Percentiles rank a stretch among this genome's conserved stretches.
These are phyloP conservation scores for Stephania yunnanensis DNA, from an alignment of 164 flowering plant genomes.

Conservation along the genomic window DNA sequence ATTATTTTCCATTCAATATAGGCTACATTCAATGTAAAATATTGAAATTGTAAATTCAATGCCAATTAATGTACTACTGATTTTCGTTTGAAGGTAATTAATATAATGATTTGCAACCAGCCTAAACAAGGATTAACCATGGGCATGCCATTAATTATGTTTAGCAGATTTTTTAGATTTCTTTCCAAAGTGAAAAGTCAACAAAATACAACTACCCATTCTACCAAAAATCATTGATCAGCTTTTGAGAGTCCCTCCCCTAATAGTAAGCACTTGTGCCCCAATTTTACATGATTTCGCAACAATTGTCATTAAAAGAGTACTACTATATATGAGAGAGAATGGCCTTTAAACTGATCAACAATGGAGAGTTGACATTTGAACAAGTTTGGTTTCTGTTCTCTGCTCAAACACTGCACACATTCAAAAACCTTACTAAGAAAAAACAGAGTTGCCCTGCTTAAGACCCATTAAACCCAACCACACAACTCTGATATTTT, in stretches of 20 bases:
- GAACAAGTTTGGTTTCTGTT: neutral
- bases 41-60: neutral
- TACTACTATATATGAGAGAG: neutral
- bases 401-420: neutral
- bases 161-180: neutral
- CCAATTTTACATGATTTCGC: neutral
- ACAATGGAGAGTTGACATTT: neutral
- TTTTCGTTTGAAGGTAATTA: too few relatives aligned
- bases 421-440: neutral
- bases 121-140: too few relatives aligned
- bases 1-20: neutral
- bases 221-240: neutral
- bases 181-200: neutral
- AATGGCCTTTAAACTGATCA: neutral
- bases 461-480: constrained; percentile 32
- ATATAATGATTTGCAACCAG: too few relatives aligned
- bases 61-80: neutral
- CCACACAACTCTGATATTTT: constrained; percentile 26
- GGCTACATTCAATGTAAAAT: neutral
- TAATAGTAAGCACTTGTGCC: neutral
- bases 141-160: neutral
- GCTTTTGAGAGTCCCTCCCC: neutral
- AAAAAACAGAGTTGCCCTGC: constrained; percentile 1
- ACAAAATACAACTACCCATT: constrained; percentile 1
- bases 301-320: too few relatives aligned